Evolutionary conservation across 768 basidiomycete genomes (phyloP), one percentile per base, ranked within the genome.

Genomic region (Rhizopogon sp.): DNA sequence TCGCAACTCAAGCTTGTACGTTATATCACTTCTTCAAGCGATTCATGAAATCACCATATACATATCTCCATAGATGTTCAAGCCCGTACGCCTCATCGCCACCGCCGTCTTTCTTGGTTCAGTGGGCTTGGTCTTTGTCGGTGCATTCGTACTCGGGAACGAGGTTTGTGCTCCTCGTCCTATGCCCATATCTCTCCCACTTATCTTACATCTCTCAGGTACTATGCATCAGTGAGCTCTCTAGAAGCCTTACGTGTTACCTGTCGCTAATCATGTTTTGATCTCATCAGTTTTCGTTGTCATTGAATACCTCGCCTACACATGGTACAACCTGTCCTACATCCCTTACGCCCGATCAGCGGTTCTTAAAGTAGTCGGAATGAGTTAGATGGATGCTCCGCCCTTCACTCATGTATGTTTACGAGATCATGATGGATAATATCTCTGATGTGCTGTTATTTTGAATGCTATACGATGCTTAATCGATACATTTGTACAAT

Each of bases 271-370:
- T 13, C 35, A 37, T 8, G 8, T 51, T 2, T 50, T 3, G 20
- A 8, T 29, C 11, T 13, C 39, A 41, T 44, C 71, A 91, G 90
- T 93, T 55, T 91, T 97, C 68, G 94, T 97, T 56, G 79, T 96
- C 71, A 75, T 97, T 69, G 86, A 95, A 70, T 96, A 90, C 70
- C 77, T 96, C 55, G 94, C 93, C 6, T 96, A 88, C 71, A 83
- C 87, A 20, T 97, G 93, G 93, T 95, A 89, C 68, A 83, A 80
- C 50, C 72, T 90, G 31, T 88, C 86, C 6, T 97, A 95, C 73
- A 92, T 98, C 62, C 94, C 94, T 3, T 96, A 95, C 63, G 94
- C 94, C 2, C 81, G 93, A 53, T 67, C 83, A 2, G 86, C 85
- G 11, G 81, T 90, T 42, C 74, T 81, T 56, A 90, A 83, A 67